Evolutionary conservation across 352 stramenopile species (phyloP), one percentile per base, ranked within the genome.

Genomic region (Pythium aristosporum): DNA sequence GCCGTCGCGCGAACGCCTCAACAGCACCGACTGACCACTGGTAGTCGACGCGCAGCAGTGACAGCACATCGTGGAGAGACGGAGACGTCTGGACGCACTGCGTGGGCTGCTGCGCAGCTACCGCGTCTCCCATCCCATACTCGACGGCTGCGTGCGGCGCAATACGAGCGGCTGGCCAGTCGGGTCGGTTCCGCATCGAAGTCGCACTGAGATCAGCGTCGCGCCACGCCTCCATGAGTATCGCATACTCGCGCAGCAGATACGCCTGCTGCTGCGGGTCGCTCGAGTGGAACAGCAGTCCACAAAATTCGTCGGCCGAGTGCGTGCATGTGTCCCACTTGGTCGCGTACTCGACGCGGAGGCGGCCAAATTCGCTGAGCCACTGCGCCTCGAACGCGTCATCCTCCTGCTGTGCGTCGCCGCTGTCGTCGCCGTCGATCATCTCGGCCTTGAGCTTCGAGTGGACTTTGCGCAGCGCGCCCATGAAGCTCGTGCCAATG

Each of bases 241-340:
- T 82, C 18, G 81, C 75, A 46, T 84, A 90, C 56, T 88, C 68
- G 28, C 65, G 65, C 23, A 82, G 53, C 34, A 90, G 43, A 34
- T 71, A 69, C 36, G 68, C 58, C 39, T 82, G 73, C 61, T 87
- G 74, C 42, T 87, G 77, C 39, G 39, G 44, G 59, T 87, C 69
- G 44, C 72, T 74, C 16, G 72, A 82, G 48, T 79, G 74, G 56
- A 82, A 88, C 32, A 91, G 50, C 44, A 86, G 57, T 0, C 79
- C 82, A 41, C 82, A 91, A 57, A 90, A 91, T 28, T 88, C 79
- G 55, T 89, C 74, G 9, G 82, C 79, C 5, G 69, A 75, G 71
- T 89, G 83, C 20, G 75, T 87, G 58, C 82, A 91, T 13, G 79
- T 87, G 55, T 87, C 71, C 82, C 81, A 88, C 68, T 82, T 82